Conservation (phyloP, 176 grass and related monocot species). For the Panicum miliaceum region DNA sequence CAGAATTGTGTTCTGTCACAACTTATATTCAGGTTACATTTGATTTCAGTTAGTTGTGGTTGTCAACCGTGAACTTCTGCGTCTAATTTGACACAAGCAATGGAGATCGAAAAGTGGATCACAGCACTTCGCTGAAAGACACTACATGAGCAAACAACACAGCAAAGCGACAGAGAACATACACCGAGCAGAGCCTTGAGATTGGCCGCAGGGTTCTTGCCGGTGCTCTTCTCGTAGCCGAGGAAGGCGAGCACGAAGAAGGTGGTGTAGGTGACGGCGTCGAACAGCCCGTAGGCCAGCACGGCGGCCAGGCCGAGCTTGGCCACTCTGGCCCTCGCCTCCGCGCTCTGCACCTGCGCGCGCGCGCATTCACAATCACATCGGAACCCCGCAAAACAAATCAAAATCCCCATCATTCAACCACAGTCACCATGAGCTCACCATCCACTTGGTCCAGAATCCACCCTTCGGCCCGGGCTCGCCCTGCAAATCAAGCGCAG, state of each 20-base stretch:
- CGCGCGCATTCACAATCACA: background rate
- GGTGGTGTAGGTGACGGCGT: constrained; percentile 62
- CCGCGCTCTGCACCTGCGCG: constrained; percentile 40
- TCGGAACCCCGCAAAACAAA: constrained; percentile 18
- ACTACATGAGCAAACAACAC: background rate
- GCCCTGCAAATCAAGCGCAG: constrained; percentile 36
- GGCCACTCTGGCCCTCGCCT: constrained; percentile 57
- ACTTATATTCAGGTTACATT: background rate
- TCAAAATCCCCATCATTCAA: background rate
- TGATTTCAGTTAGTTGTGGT: background rate
- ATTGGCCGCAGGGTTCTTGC: constrained; percentile 63
- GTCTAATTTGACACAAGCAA: background rate
- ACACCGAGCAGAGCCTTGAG: constrained; percentile 68
- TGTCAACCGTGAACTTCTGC: background rate
- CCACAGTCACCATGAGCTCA: constrained; percentile 23
- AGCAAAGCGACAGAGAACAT: background rate
- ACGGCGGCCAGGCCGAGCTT: constrained; percentile 61
- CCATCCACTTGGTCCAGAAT: constrained; percentile 63
- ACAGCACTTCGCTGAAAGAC: background rate
- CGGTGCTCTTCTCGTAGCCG: constrained; percentile 74
- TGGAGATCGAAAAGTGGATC: background rate
- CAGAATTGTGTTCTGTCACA: background rate
- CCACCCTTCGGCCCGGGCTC: constrained; percentile 16
- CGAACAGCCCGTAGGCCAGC: constrained; percentile 65
- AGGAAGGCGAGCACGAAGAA: constrained; percentile 77